Evolutionary conservation across 495 filamentous ascomycete species (phyloP).

Genomic region (Talaromyces stipitatus): DNA sequence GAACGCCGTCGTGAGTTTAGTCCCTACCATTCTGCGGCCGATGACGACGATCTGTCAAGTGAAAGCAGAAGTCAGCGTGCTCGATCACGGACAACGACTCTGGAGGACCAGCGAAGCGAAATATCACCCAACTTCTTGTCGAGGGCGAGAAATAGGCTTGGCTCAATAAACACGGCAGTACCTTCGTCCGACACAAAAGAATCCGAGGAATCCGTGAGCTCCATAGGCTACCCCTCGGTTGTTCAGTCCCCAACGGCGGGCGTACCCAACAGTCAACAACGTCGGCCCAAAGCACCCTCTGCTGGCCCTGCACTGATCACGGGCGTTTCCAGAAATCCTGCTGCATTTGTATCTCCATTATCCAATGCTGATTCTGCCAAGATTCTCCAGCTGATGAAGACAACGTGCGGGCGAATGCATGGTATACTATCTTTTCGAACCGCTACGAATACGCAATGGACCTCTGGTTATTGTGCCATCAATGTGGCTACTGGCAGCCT

Average conservation of each 20-base stretch:
- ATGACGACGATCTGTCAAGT: slow-evolving; percentile 25
- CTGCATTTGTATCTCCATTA: slow-evolving; percentile 46
- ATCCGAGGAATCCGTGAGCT: slow-evolving; percentile 23
- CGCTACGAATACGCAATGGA: slow-evolving; percentile 44
- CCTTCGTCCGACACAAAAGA: slow-evolving; percentile 21
- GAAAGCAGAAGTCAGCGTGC: slow-evolving; percentile 32
- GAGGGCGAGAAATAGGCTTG: slow-evolving; percentile 33
- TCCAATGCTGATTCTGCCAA: slow-evolving; percentile 43
- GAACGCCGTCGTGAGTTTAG: slow-evolving; percentile 22
- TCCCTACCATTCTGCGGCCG: slow-evolving; percentile 20
- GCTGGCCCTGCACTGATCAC: slow-evolving; percentile 21
- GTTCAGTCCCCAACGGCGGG: slow-evolving; percentile 33
- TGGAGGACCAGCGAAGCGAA: slow-evolving; percentile 41
- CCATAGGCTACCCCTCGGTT: slow-evolving; percentile 45
- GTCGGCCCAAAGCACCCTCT: slow-evolving; percentile 33
- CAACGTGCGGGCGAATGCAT: slow-evolving; percentile 51
- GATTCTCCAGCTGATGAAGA: slow-evolving; percentile 49
- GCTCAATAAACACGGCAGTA: slow-evolving; percentile 34
- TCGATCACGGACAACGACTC: slow-evolving; percentile 41
- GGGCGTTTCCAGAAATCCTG: slow-evolving; percentile 23
- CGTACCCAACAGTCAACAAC: slow-evolving; percentile 29
- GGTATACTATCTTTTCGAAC: slow-evolving; percentile 49
- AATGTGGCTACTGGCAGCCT: slow-evolving; percentile 49
- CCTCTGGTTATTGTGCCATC: slow-evolving; percentile 50
- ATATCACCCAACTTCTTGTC: slow-evolving; percentile 26